These are phyloP conservation scores for Termitomyces sp. DNA, from an alignment of 768 basidiomycete species.

Conservation along the genomic window DNA sequence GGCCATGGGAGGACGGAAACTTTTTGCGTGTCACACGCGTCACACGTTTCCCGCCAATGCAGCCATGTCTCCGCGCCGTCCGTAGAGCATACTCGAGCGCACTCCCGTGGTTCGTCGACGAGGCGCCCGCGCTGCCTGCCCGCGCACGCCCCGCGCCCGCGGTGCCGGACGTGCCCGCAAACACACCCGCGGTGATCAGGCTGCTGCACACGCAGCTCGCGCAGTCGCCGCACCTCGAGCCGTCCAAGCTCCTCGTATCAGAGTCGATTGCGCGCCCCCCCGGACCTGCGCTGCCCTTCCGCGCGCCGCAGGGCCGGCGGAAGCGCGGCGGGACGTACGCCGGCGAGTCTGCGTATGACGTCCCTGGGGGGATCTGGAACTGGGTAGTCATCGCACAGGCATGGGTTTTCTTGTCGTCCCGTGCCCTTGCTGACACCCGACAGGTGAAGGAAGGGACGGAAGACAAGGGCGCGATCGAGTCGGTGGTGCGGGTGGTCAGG, in stretches of 20 bases:
- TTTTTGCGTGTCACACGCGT: constrained; percentile 11
- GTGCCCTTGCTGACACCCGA: constrained; percentile 2
- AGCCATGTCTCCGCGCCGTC: constrained; percentile 8
- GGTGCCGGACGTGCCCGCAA: constrained; percentile 40
- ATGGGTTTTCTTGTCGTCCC: background rate
- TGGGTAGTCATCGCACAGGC: constrained; percentile 78
- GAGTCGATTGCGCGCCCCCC: constrained; percentile 42
- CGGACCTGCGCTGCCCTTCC: constrained; percentile 57
- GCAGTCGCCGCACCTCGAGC: constrained; percentile 66
- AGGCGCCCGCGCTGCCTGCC: constrained; percentile 18
- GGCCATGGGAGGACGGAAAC: constrained; percentile 39
- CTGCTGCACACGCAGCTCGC: constrained; percentile 52
- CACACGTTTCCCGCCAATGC: constrained; percentile 11
- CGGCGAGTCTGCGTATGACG: constrained; percentile 53
- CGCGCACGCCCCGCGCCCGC: constrained; percentile 20
- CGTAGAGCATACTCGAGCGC: constrained; percentile 11
- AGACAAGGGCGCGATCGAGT: constrained; percentile 71
- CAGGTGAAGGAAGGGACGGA: constrained; percentile 83
- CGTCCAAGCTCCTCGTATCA: constrained; percentile 47
- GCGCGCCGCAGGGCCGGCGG: constrained; percentile 55
- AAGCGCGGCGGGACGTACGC: constrained; percentile 62
- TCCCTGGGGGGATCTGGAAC: constrained; percentile 60
- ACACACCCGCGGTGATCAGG: constrained; percentile 47
- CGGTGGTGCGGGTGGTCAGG: constrained; percentile 62
- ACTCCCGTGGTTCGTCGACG: constrained; percentile 69